A percentile compares a stretch with the other conserved stretches of the same genome.
Conservation (phyloP, 108 stramenopile genomes). For the Licmophora abbreviata region DNA sequence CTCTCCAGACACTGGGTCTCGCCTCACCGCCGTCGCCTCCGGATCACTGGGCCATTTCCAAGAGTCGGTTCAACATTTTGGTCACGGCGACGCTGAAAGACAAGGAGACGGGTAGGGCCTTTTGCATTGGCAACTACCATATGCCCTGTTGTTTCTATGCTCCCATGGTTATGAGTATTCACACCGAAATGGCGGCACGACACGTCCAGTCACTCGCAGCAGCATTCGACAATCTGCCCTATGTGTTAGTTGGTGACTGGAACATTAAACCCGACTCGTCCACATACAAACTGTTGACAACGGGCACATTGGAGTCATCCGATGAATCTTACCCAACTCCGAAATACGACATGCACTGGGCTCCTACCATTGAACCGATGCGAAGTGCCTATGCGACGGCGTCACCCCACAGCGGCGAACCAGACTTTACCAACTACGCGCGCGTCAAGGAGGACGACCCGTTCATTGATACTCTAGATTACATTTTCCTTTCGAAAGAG, state of each 20-base stretch:
- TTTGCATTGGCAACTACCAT: constrained; percentile 89
- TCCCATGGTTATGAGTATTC: constrained; percentile 81
- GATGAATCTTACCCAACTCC: constrained; percentile 45
- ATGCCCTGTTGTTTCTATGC: constrained; percentile 95
- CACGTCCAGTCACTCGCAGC: constrained; percentile 13
- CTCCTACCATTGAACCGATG: constrained; percentile 36
- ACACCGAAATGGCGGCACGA: constrained; percentile 57
- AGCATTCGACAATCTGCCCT: constrained; percentile 18
- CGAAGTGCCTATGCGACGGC: constrained; percentile 57
- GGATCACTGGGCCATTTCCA: constrained; percentile 74
- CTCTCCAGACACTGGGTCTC: constrained; percentile 4
- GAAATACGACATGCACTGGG: constrained; percentile 63
- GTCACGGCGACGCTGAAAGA: constrained; percentile 56
- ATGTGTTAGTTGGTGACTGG: constrained; percentile 79
- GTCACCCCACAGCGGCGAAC: constrained; percentile 18
- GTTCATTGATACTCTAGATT: constrained; percentile 91
- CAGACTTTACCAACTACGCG: constrained; percentile 92
- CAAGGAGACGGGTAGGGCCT: constrained; percentile 23
- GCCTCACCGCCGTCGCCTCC: constrained; percentile 7
- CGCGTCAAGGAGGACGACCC: constrained; percentile 51
- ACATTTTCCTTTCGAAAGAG: constrained; percentile 73
- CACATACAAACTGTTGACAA: constrained; percentile 82
- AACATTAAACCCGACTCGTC: constrained; percentile 87
- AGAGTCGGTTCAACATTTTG: constrained; percentile 65
- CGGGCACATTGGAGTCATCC: constrained; percentile 46